phyloP scores from a whole-genome alignment of 257 asterid genomes.

The Buddleja alternifolia region DNA sequence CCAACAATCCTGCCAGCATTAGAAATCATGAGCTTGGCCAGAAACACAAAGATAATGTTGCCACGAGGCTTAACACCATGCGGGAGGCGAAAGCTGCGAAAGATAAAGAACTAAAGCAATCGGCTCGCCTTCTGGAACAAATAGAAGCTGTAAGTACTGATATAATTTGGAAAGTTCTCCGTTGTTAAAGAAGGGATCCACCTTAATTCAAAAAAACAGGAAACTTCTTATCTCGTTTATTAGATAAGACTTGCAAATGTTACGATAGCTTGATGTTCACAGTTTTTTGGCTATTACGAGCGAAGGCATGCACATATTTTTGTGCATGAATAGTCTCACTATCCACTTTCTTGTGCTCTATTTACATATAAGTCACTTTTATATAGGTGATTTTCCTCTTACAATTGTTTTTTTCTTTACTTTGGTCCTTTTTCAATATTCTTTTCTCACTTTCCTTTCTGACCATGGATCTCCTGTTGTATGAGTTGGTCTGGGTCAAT shows the following conservation, averaged over 20 bases:
- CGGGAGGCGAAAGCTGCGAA: conserved; percentile 80
- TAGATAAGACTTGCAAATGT: neutral
- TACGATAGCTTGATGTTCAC: no score
- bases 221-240: neutral
- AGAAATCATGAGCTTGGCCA: conserved; percentile 97
- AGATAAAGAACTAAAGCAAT: conserved; percentile 76
- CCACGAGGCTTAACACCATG: conserved; percentile 78
- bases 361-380: conserved; percentile 1
- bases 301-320: neutral
- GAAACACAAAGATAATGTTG: conserved; percentile 84
- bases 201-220: neutral
- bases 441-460: neutral
- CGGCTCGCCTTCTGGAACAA: conserved; percentile 78
- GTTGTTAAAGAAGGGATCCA: neutral
- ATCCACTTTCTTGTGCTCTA: neutral
- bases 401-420: neutral
- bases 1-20: conserved; percentile 89
- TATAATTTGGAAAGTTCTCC: neutral
- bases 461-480: neutral
- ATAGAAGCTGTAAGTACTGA: conserved; percentile 82
- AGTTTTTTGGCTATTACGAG: conserved; percentile 12
- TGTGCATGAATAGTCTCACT: neutral
- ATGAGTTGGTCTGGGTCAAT: neutral
- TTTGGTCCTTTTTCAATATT: conserved; percentile 4
- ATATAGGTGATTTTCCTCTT: neutral